Evolutionary conservation across 2,329 filamentous ascomycete species (phyloP).

Genomic region (Hirsutella thompsonii): DNA sequence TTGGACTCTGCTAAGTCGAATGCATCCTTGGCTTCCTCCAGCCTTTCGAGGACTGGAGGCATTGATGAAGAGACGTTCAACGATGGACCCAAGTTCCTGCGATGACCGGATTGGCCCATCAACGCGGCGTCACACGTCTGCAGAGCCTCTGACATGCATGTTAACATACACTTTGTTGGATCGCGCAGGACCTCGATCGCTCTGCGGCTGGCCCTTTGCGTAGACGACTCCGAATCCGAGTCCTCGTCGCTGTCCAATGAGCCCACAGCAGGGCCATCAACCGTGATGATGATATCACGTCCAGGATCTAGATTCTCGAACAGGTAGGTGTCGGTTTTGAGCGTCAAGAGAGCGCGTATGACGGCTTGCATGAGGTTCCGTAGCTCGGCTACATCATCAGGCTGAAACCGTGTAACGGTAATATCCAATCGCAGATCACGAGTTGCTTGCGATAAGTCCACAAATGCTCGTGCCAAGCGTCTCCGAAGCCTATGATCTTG

Average conservation of each 20-base stretch:
- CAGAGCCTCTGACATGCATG: conserved; percentile 30
- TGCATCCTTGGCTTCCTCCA: conserved; percentile 27
- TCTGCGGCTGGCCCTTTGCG: conserved; percentile 9
- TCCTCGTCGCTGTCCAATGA: conserved; percentile 1
- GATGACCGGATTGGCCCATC: conserved; percentile 39
- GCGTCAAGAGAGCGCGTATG: conserved; percentile 37
- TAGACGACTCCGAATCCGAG: conserved; percentile 1
- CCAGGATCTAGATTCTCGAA: conserved; percentile 20
- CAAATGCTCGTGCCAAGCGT: conserved; percentile 35
- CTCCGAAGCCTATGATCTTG: conserved; percentile 22
- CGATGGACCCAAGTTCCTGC: conserved; percentile 31
- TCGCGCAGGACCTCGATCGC: conserved; percentile 22
- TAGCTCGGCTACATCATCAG: conserved; percentile 33
- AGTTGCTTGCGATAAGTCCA: conserved; percentile 41
- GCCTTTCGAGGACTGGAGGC: conserved; percentile 20
- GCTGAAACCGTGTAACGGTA: conserved; percentile 38
- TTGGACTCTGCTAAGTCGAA: conserved; percentile 34
- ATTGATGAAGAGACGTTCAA: conserved; percentile 28
- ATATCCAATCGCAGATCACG: conserved; percentile 44
- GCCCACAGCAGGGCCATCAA: conserved; percentile 2
- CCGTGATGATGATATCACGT: conserved; percentile 6
- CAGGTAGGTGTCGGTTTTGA: conserved; percentile 34
- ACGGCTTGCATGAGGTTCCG: conserved; percentile 43
- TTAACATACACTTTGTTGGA: conserved; percentile 33
- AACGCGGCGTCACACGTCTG: conserved; percentile 36